phyloP scores from a whole-genome alignment of 306 rosid species.

The Glycine soja region DNA sequence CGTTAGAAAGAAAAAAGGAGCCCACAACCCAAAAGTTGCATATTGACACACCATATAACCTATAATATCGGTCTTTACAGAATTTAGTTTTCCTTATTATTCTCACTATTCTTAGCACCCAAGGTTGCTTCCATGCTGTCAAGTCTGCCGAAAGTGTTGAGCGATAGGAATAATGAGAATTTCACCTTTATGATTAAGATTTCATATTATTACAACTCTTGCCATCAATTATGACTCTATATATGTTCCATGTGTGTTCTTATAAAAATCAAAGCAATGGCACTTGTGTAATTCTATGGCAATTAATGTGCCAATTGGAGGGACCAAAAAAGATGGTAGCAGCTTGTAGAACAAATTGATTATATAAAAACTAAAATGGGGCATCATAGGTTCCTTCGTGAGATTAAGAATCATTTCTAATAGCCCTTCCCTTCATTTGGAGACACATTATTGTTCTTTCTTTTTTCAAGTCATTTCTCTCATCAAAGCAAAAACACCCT shows the following conservation, averaged over 20 bases:
- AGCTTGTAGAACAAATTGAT: slow-evolving; percentile 28
- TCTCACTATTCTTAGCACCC: slow-evolving; percentile 62
- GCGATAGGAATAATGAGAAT: slow-evolving; percentile 26
- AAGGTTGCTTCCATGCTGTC: slow-evolving; percentile 56
- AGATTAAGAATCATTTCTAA: slow-evolving; percentile 41
- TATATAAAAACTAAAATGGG: slow-evolving; percentile 47
- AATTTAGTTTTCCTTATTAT: slow-evolving; percentile 51
- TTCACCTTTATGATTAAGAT: slow-evolving; percentile 9
- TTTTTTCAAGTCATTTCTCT: slow-evolving; percentile 23
- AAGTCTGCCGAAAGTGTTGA: slow-evolving; percentile 59
- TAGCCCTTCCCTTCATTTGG: slow-evolving; percentile 9
- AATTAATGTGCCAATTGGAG: slow-evolving; percentile 35
- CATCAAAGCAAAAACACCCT: slow-evolving; percentile 5
- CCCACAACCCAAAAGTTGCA: slow-evolving; percentile 41
- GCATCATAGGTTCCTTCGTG: slow-evolving; percentile 52
- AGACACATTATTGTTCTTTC: slow-evolving; percentile 12
- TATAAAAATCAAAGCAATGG: slow-evolving; percentile 25
- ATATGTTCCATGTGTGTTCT: too few relatives aligned
- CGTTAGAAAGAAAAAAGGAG: slow-evolving; percentile 27
- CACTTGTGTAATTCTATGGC: slow-evolving; percentile 37
- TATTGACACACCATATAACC: slow-evolving; percentile 48
- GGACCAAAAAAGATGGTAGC: neutral
- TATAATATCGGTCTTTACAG: slow-evolving; percentile 40
- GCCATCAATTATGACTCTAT: slow-evolving; percentile 19
- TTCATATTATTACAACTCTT: slow-evolving; percentile 35